phyloP scores from a whole-genome alignment of 2,329 filamentous ascomycete species.

The Fragosphaeria purpurea region DNA sequence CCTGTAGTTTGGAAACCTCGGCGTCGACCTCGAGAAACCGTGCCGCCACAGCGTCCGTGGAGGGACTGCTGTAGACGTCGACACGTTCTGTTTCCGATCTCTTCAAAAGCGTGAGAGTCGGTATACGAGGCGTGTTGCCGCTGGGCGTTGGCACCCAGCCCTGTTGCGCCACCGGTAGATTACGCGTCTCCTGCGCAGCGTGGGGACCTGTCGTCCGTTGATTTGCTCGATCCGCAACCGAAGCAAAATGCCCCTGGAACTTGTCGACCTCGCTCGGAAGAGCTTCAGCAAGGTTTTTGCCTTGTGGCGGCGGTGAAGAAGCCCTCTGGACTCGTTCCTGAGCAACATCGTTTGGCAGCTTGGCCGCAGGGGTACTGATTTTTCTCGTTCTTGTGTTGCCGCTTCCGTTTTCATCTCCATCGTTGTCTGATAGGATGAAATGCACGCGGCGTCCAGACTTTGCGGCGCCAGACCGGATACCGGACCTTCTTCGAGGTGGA shows the following conservation, averaged over 20 bases:
- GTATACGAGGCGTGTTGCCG: no score
- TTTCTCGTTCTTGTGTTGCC: neutral
- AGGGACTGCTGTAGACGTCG: slow-evolving; percentile 23
- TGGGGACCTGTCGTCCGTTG: no score
- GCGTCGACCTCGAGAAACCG: slow-evolving; percentile 38
- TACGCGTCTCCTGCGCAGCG: no score
- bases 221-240: slow-evolving; percentile 8
- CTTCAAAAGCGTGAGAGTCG: no score
- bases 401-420: neutral
- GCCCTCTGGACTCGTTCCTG: slow-evolving; percentile 11
- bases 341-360: no score
- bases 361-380: neutral
- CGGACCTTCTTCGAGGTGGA: slow-evolving; percentile 10
- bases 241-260: slow-evolving; percentile 22
- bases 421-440: slow-evolving; percentile 18
- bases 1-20: slow-evolving; percentile 3
- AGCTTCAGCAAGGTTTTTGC: slow-evolving; percentile 18
- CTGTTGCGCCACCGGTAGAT: neutral
- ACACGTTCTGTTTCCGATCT: no score
- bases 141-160: no score
- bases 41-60: slow-evolving; percentile 36
- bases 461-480: neutral
- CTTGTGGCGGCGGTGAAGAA: slow-evolving; percentile 35
- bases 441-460: slow-evolving; percentile 20
- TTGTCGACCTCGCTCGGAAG: slow-evolving; percentile 26